Evolutionary conservation across 2,329 filamentous ascomycete species (phyloP).

Genomic region (Nothophaeocryptopus gaeumannii): DNA sequence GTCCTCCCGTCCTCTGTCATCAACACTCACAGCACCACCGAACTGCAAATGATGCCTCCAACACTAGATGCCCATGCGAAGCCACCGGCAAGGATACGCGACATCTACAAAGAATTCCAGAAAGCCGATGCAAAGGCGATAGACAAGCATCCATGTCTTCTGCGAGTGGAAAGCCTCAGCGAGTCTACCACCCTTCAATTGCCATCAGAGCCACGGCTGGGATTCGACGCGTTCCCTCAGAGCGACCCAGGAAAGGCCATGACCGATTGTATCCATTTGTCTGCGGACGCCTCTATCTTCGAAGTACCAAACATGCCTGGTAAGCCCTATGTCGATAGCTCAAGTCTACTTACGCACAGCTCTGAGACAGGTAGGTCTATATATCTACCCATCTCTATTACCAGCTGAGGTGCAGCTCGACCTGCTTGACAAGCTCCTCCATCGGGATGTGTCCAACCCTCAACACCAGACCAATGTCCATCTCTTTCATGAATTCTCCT

Average conservation of each 20-base stretch:
- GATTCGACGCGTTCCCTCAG: conserved; percentile 22
- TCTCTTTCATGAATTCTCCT: conserved; percentile 71
- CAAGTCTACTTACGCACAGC: conserved; percentile 5
- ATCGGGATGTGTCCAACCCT: conserved; percentile 71
- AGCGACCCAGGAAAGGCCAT: neutral
- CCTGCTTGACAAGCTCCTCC: conserved; percentile 71
- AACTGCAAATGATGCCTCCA: conserved; percentile 11
- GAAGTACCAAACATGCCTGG: conserved; percentile 67
- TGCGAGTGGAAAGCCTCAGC: conserved; percentile 12
- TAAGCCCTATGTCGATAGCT: conserved; percentile 38
- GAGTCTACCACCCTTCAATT: conserved; percentile 4
- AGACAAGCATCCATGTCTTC: conserved; percentile 25
- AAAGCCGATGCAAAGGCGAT: conserved; percentile 56
- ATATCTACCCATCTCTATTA: conserved; percentile 72
- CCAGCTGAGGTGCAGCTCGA: conserved; percentile 65
- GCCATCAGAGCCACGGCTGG: conserved; percentile 13
- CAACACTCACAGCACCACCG: neutral
- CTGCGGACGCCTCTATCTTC: conserved; percentile 38
- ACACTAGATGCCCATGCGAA: conserved; percentile 71
- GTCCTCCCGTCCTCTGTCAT: no score
- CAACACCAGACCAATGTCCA: conserved; percentile 86
- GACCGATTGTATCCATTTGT: neutral
- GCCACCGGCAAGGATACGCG: conserved; percentile 67
- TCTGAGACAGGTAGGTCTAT: conserved; percentile 57
- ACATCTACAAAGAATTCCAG: conserved; percentile 72